Evolutionary conservation across 169 alveolate genomes (phyloP), one percentile per base, ranked within the genome.

Genomic region (Cystoisospora suis): DNA sequence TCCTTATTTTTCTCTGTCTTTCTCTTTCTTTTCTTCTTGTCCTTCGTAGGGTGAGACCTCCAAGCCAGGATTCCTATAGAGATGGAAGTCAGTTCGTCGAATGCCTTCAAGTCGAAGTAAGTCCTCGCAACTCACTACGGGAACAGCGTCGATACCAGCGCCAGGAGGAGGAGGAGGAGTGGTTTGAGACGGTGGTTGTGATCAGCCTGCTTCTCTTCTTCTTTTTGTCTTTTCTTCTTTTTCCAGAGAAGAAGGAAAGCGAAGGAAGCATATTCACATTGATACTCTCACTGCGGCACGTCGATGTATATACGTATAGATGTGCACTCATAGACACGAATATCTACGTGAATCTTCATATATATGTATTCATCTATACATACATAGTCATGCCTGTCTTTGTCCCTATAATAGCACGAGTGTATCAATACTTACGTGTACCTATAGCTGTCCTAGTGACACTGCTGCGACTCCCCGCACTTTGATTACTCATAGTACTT

Each of bases 41-140:
- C 34, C 32, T 5, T 29, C 9, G 81, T 83, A 86, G 90, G 47
- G 72, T 86, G n/a, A 61, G 75, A 29, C 90, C 90, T 20, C 90
- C 90, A 0, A 86, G 90, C 90, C 90, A 86, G 44, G 90, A 86
- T 23, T 75, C 90, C 29, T 86, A 65, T 53, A 72, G 90, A 65
- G 90, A 86, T 72, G 90, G 90, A 7, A 46, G 53, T 12, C 72
- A 65, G 85, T 86, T 86, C 83, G 47, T 75, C 56, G 90, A 86
- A 29, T 86, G 90, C 46, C 69, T 86, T 23, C 90, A 86, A 46
- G 45, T 86, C 40, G 90, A 86, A 83, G 90, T 86, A 36, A 27
- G 83, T 40, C 34, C 12, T 53, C 23, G 65, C 29, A 12, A 23
- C 23, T 23, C 65, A 53, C n/a, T n/a, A n/a, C n/a, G n/a, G n/a